Evolutionary conservation across 116 monocot genomes (phyloP).

Genomic region (Papilionanthe hybrid): DNA sequence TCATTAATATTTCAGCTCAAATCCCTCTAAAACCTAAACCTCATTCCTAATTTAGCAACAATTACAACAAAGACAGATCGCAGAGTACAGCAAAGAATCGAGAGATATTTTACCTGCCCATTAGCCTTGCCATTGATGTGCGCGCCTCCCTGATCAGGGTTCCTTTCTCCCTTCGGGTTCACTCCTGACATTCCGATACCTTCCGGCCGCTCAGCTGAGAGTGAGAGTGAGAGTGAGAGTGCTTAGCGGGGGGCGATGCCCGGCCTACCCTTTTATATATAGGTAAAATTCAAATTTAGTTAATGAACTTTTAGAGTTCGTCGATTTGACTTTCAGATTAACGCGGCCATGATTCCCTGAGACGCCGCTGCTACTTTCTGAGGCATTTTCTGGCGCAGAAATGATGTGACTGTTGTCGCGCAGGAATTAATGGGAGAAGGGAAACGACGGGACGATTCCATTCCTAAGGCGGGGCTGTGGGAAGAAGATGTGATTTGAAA

Average conservation of each 20-base stretch:
- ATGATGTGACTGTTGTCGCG: too few species aligned
- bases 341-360: too few species aligned
- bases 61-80: neutral
- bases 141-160: constrained; percentile 50
- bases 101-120: constrained; percentile 26
- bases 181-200: constrained; percentile 27
- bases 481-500: too few species aligned
- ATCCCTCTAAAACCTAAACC: neutral
- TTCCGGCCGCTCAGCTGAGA: neutral
- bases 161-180: constrained; percentile 45
- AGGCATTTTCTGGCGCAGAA: too few species aligned
- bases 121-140: constrained; percentile 73
- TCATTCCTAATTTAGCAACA: neutral
- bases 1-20: neutral
- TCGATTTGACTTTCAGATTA: neutral
- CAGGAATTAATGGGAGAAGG: too few species aligned
- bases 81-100: neutral
- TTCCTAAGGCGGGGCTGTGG: too few species aligned
- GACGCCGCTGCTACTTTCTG: too few species aligned
- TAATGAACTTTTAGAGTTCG: neutral
- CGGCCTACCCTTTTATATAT: too few species aligned
- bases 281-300: neutral
- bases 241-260: too few species aligned
- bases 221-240: neutral
- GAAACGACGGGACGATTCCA: too few species aligned